These are phyloP conservation scores for Cryphonectria radicalis DNA, from an alignment of 2,329 filamentous ascomycete genomes.

Conservation along the genomic window DNA sequence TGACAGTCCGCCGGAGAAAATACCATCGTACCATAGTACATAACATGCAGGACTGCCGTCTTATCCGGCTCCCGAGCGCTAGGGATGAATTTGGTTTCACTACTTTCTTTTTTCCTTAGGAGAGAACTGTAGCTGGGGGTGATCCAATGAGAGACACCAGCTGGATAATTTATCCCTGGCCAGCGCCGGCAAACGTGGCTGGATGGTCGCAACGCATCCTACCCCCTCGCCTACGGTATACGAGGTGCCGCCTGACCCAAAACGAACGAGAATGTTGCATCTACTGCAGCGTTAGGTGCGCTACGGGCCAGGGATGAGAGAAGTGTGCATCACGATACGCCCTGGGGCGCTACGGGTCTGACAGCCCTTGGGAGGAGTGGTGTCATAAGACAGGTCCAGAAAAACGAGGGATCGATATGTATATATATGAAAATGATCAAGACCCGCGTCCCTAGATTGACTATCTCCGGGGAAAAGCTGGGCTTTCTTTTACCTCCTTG, in stretches of 20 bases:
- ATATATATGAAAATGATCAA: not conserved
- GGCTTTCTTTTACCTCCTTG: not conserved
- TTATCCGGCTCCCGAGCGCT: not conserved
- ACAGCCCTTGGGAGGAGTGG: not conserved
- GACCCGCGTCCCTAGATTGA: not conserved
- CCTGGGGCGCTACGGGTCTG: not conserved
- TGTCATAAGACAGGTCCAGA: conserved; percentile 1
- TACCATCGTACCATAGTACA: not conserved
- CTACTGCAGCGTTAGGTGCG: conserved; percentile 3
- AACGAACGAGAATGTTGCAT: conserved; percentile 6
- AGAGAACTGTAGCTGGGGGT: not conserved
- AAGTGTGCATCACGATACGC: not conserved
- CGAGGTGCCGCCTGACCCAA: conserved; percentile 15
- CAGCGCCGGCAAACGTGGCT: not conserved
- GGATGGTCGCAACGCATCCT: not conserved
- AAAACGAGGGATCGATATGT: not conserved
- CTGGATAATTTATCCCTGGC: not conserved
- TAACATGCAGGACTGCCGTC: not conserved
- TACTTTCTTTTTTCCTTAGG: not conserved
- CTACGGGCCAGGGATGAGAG: not conserved
- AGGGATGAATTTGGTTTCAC: not conserved
- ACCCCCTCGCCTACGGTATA: conserved; percentile 2
- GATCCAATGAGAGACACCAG: not conserved
- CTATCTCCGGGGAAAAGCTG: not conserved
- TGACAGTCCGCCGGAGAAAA: not conserved